These are phyloP conservation scores for Gyrodon lividus DNA, from an alignment of 768 basidiomycete species.

Conservation along the genomic window DNA sequence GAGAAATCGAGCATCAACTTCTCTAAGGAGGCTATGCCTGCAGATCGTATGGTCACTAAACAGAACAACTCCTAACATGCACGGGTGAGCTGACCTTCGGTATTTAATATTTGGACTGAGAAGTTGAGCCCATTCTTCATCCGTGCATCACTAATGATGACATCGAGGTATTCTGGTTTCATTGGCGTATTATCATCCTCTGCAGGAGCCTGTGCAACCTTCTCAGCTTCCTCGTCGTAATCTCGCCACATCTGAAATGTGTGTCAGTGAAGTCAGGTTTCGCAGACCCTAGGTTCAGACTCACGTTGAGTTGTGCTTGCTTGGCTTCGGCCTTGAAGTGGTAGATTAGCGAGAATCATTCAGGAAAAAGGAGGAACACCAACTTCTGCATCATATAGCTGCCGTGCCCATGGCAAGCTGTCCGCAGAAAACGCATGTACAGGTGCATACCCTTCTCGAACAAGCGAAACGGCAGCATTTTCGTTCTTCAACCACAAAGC, in stretches of 20 bases:
- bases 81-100: constrained; percentile 62
- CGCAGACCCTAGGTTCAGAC: constrained; percentile 23
- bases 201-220: constrained; percentile 45
- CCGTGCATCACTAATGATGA: constrained; percentile 88
- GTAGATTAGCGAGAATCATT: constrained; percentile 2
- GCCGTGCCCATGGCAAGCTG: constrained; percentile 71
- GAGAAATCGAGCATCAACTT: constrained; percentile 95
- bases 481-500: constrained; percentile 79
- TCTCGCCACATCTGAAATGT: constrained; percentile 76
- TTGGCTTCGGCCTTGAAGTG: constrained; percentile 75
- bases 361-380: constrained; percentile 12
- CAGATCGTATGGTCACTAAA: constrained; percentile 2
- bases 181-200: constrained; percentile 53
- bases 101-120: constrained; percentile 91
- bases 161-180: constrained; percentile 85
- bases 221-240: constrained; percentile 73
- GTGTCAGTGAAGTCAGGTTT: neutral
- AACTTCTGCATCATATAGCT: constrained; percentile 84
- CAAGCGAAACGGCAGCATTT: constrained; percentile 83
- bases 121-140: constrained; percentile 74
- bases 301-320: constrained; percentile 69
- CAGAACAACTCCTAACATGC: neutral
- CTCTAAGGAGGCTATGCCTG: constrained; percentile 89
- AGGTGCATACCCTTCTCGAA: constrained; percentile 82
- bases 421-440: constrained; percentile 91